Percentiles rank a stretch among this genome's conserved stretches.
Evolutionary conservation across 2,329 filamentous ascomycete species (phyloP).

Genomic region (Ophiostoma ips): DNA sequence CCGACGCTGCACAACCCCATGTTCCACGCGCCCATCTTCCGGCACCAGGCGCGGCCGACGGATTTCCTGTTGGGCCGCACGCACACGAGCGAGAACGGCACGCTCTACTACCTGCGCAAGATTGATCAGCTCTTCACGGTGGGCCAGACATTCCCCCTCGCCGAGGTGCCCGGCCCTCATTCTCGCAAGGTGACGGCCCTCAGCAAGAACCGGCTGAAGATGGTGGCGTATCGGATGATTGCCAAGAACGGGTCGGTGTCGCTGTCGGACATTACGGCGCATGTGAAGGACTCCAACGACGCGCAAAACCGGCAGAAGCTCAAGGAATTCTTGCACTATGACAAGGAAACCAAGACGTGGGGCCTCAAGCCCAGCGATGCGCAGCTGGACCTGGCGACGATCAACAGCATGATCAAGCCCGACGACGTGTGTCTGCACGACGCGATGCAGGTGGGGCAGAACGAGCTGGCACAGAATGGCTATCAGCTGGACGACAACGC

Average conservation of each 20-base stretch:
- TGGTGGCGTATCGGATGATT: slow-evolving; percentile 84
- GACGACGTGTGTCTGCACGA: slow-evolving; percentile 92
- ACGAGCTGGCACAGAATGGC: slow-evolving; percentile 81
- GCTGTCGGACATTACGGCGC: slow-evolving; percentile 75
- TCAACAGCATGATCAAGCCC: slow-evolving; percentile 81
- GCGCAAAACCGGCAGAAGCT: slow-evolving; percentile 94
- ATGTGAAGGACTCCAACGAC: slow-evolving; percentile 85
- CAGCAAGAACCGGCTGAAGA: slow-evolving; percentile 92
- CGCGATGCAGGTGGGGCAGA: slow-evolving; percentile 89
- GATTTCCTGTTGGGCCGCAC: slow-evolving; percentile 83
- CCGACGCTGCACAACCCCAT: slow-evolving; percentile 89
- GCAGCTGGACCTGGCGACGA: slow-evolving; percentile 64
- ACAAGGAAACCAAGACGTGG: slow-evolving; percentile 82
- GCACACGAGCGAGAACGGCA: slow-evolving; percentile 64
- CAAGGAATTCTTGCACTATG: slow-evolving; percentile 88
- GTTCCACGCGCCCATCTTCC: slow-evolving; percentile 89
- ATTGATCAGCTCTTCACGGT: slow-evolving; percentile 86
- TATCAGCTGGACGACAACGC: slow-evolving; percentile 52
- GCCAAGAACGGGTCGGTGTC: slow-evolving; percentile 59
- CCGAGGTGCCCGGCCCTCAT: slow-evolving; percentile 86
- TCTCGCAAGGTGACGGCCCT: slow-evolving; percentile 91
- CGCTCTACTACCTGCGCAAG: slow-evolving; percentile 69
- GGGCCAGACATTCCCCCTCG: slow-evolving; percentile 81
- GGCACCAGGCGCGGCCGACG: slow-evolving; percentile 59
- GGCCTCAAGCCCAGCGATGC: slow-evolving; percentile 57